A percentile compares a stretch with the other conserved stretches of the same genome.
These are phyloP conservation scores for Talaromyces islandicus DNA, from an alignment of 2,329 filamentous ascomycete genomes.

Conservation along the genomic window DNA sequence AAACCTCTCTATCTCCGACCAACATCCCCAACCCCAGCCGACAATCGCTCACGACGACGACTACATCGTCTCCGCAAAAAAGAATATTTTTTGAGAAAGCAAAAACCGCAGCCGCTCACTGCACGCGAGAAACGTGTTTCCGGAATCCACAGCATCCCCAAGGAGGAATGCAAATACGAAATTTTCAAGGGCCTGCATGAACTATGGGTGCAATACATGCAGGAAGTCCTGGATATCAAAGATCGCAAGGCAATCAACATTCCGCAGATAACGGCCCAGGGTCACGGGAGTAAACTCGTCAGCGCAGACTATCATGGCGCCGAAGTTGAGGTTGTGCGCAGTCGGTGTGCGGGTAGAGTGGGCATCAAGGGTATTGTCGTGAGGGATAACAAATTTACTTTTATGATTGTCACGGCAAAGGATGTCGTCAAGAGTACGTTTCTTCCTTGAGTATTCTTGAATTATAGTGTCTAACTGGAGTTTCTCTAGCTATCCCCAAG, in stretches of 20 bases:
- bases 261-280: slow-evolving; percentile 49
- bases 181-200: slow-evolving; percentile 71
- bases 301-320: slow-evolving; percentile 92
- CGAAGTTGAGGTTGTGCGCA: slow-evolving; percentile 72
- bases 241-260: slow-evolving; percentile 16
- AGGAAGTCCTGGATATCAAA: slow-evolving; percentile 66
- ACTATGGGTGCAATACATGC: slow-evolving; percentile 81
- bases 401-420: slow-evolving; percentile 72
- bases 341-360: slow-evolving; percentile 72
- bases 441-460: not conserved
- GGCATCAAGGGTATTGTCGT: slow-evolving; percentile 82
- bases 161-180: slow-evolving; percentile 61
- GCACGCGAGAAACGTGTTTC: slow-evolving; percentile 69
- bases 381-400: slow-evolving; percentile 77
- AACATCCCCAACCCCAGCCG: slow-evolving; percentile 59
- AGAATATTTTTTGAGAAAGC: slow-evolving; percentile 40
- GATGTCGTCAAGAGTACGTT: slow-evolving; percentile 62
- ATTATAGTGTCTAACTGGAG: not conserved
- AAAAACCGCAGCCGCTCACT: slow-evolving; percentile 64
- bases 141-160: slow-evolving; percentile 68
- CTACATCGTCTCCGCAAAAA: slow-evolving; percentile 42
- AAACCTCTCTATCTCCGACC: slow-evolving; percentile 74
- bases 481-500: slow-evolving; percentile 64
- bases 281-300: slow-evolving; percentile 56
- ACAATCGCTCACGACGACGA: slow-evolving; percentile 50